phyloP scores from a whole-genome alignment of 805 yeast species.

The Ogataea paraovalis region DNA sequence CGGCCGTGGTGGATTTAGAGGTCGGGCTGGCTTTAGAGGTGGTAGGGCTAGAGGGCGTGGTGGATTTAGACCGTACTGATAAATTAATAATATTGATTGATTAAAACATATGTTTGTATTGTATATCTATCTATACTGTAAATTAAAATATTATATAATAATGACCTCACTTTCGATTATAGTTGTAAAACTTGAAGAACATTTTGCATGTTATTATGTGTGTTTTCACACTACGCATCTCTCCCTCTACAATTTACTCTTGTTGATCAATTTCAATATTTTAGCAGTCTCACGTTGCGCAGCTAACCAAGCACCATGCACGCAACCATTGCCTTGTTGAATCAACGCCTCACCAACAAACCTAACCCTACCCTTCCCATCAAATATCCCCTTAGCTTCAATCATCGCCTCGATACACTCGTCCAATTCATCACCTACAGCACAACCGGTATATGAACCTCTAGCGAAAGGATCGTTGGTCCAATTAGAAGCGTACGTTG shows the following conservation, averaged over 20 bases:
- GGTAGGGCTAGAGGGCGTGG: constrained; percentile 30
- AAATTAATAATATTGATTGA: no score
- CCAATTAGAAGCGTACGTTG: constrained; percentile 40
- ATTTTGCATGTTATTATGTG: no score
- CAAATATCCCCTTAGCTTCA: constrained; percentile 38
- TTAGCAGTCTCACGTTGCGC: constrained; percentile 45
- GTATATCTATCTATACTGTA: not conserved
- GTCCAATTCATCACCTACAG: constrained; percentile 26
- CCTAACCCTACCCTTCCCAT: constrained; percentile 37
- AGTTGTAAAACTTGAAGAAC: no score
- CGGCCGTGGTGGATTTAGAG: constrained; percentile 20
- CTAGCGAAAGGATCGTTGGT: constrained; percentile 47
- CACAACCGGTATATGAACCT: constrained; percentile 40
- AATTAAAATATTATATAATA: not conserved
- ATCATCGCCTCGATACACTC: constrained; percentile 34
- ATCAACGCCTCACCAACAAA: constrained; percentile 58
- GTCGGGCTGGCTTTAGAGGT: constrained; percentile 22
- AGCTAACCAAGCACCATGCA: constrained; percentile 53
- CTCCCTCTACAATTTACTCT: constrained; percentile 20
- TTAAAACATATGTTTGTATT: not conserved
- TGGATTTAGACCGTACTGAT: constrained; percentile 31
- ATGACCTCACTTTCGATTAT: no score
- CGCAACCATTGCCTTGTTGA: constrained; percentile 53
- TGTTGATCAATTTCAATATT: constrained; percentile 20
- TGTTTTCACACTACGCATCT: no score